These are phyloP conservation scores for Candida sp. DNA, from an alignment of 1,139 yeast species.

Conservation along the genomic window DNA sequence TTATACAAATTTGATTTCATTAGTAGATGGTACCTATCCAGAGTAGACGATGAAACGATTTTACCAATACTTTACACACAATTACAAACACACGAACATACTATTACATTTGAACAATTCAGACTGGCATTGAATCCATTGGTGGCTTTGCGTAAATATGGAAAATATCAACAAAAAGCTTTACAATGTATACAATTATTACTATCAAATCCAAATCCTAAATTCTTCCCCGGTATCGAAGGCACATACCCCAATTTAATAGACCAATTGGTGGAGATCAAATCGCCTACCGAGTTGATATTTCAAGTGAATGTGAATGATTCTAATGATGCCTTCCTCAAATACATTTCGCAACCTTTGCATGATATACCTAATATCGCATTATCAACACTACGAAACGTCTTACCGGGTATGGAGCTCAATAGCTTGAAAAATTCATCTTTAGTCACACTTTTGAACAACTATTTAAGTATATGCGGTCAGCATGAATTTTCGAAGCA, in stretches of 20 bases:
- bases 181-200: neutral
- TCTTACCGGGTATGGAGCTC: neutral
- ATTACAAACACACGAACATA: neutral
- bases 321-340: constrained; percentile 14
- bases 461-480: constrained; percentile 18
- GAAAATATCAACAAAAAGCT: neutral
- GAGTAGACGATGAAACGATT: neutral
- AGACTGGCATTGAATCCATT: constrained; percentile 1
- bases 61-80: neutral
- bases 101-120: neutral
- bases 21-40: constrained; percentile 11
- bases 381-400: neutral
- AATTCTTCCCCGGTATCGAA: constrained; percentile 1
- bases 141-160: neutral
- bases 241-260: constrained; percentile 8
- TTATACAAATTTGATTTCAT: constrained; percentile 9
- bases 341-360: constrained; percentile 11
- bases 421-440: constrained; percentile 3
- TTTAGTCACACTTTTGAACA: constrained; percentile 15
- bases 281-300: constrained; percentile 9
- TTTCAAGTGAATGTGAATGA: constrained; percentile 17
- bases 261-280: constrained; percentile 3
- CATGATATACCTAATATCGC: neutral
- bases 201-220: neutral
- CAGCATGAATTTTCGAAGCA: constrained; percentile 9